Evolutionary conservation across 1,284 basidiomycete genomes (phyloP), one percentile per base, ranked within the genome.

Genomic region (Ganoderma lucidum): DNA sequence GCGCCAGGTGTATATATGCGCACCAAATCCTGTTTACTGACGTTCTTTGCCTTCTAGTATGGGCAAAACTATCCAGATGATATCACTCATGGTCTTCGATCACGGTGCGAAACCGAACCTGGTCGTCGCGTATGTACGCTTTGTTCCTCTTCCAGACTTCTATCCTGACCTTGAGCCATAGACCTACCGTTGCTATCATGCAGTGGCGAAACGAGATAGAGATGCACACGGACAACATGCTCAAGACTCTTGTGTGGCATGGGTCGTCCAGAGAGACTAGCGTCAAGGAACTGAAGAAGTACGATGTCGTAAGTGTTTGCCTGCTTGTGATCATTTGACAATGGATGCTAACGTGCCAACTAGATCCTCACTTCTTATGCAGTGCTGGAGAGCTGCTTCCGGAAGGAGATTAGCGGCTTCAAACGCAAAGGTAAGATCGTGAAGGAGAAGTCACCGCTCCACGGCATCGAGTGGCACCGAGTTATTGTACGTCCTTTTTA

Each of bases 31-130:
- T 8, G n/a, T 53, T 23, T 69, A 67, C 60, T 45, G n/a, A 71
- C n/a, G 35, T 41, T 45, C 55, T 64, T 68, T 74, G 67, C 63
- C 71, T 69, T 42, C 70, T 79, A 96, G 96, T 48, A 98, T 99
- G 97, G 97, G 97, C 41, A 99, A 99, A 83, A 99, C 97, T 0
- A 98, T 99, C 71, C 98, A 99, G 79, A 97, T 97, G 75, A 97
- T 99, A 63, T 89, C 96, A 2, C 86, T 99, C 42, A 86, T 99
- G 45, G 89, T 97, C 2, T 92, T 93, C 0, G 93, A 96, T 78
- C 81, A 87, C 39, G 78, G 77, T 61, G 83, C 87, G 72, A 93
- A 90, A 78, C 96, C 96, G 0, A 97, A 96, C 68, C 87, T 99
- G 10, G 95, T 99, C 28, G 87, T 99, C 42, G 97, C 97, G 88